Percentiles rank a stretch among this genome's conserved stretches.
phyloP scores from a whole-genome alignment of 352 stramenopile genomes.

The Thraustochytrium striatum region DNA sequence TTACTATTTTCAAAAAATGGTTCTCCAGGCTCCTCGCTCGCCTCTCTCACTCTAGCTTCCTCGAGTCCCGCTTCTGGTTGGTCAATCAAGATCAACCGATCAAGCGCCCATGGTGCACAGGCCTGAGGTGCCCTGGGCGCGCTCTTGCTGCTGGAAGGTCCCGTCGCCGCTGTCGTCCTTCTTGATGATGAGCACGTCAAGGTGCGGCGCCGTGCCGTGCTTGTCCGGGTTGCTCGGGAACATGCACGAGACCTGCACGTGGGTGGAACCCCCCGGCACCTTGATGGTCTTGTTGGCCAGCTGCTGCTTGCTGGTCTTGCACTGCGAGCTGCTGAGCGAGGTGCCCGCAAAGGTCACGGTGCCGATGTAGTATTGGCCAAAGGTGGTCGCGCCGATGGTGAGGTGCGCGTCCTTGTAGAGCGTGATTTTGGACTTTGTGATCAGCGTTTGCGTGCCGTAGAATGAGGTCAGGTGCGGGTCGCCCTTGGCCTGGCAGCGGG shows the following conservation, averaged over 20 bases:
- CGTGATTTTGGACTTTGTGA: not conserved
- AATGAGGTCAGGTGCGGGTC: no score
- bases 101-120: not conserved
- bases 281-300: not conserved
- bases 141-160: not conserved
- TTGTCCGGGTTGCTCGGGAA: not conserved
- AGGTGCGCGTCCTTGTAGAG: not conserved
- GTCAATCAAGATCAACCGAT: no score
- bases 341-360: not conserved
- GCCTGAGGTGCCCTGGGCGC: no score
- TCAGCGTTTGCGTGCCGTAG: not conserved
- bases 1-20: no score
- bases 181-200: not conserved
- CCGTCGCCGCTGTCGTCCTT: not conserved
- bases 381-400: not conserved
- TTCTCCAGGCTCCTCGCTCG: no score
- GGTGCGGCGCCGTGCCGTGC: not conserved
- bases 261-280: not conserved
- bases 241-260: not conserved
- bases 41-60: no score
- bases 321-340: not conserved
- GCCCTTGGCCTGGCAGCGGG: not conserved
- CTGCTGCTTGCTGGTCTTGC: not conserved
- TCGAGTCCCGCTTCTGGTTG: no score
- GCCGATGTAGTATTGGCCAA: not conserved